These are phyloP conservation scores for Cladochytrium replicatum DNA, from an alignment of 192 early-diverging fungal genomes.

Conservation along the genomic window DNA sequence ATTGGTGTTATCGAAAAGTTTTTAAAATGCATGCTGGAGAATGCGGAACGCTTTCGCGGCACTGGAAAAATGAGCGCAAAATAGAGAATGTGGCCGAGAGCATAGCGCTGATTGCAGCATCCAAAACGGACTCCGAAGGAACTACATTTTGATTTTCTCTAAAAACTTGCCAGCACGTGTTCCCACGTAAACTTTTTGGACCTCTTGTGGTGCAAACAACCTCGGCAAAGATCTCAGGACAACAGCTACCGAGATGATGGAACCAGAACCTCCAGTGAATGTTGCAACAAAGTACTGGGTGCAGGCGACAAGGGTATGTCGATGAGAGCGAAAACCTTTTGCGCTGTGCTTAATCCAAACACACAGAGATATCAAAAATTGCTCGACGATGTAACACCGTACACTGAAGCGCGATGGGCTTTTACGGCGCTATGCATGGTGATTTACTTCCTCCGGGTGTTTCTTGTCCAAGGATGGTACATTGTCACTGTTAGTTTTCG, in stretches of 20 bases:
- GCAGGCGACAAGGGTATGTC: too few relatives aligned
- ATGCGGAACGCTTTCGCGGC: too few relatives aligned
- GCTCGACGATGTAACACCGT: constrained; percentile 76
- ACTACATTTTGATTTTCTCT: neutral
- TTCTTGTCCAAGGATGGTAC: constrained; percentile 85
- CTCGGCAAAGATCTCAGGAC: too few relatives aligned
- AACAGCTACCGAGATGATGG: constrained; percentile 3
- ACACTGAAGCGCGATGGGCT: constrained; percentile 63
- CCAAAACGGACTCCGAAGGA: neutral
- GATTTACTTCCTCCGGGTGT: constrained; percentile 67
- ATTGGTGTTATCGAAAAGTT: too few relatives aligned
- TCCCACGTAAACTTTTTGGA: neutral
- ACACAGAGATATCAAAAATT: constrained; percentile 64
- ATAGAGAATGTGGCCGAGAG: too few relatives aligned
- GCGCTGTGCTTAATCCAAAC: too few relatives aligned
- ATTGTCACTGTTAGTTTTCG: constrained; percentile 62
- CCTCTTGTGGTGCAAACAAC: too few relatives aligned
- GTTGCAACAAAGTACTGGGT: too few relatives aligned
- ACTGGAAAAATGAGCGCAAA: too few relatives aligned
- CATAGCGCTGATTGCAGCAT: too few relatives aligned
- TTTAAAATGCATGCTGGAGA: too few relatives aligned
- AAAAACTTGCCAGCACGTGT: neutral
- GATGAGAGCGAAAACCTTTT: too few relatives aligned
- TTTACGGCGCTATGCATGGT: constrained; percentile 49
- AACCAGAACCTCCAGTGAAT: constrained; percentile 1